phyloP scores from a whole-genome alignment of 768 basidiomycete genomes.

The Rhodotorula paludigena region DNA sequence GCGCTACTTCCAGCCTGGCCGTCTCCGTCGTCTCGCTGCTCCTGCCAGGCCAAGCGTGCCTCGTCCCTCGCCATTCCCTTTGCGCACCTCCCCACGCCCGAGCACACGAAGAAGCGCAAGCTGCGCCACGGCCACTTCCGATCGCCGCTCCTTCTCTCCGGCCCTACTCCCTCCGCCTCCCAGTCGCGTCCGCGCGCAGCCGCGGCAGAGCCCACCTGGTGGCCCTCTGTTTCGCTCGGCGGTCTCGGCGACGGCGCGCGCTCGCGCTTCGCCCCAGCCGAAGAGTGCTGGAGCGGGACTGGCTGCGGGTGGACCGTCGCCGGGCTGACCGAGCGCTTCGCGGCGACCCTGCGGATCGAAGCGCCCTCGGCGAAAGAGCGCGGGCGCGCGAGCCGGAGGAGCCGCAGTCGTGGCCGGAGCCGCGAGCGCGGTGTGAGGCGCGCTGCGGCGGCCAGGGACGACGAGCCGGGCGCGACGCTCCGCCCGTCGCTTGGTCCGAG shows the following conservation, averaged over 20 bases:
- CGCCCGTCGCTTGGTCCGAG: neutral
- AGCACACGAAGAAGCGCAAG: slow-evolving; percentile 21
- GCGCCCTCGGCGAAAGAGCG: neutral
- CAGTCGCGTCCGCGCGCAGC: no score
- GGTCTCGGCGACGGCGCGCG: no score
- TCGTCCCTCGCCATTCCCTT: neutral
- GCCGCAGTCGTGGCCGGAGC: neutral
- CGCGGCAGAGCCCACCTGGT: no score
- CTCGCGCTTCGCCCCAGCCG: no score
- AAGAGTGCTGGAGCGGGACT: no score
- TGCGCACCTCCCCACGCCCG: neutral
- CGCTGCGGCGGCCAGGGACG: neutral
- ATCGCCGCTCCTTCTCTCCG: slow-evolving; percentile 3
- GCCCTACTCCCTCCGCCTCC: neutral
- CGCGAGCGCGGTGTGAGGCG: neutral
- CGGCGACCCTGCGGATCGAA: no score
- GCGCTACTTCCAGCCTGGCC: neutral
- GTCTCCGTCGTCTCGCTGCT: neutral
- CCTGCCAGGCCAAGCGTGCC: neutral
- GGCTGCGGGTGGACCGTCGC: no score
- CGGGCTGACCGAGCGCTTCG: no score
- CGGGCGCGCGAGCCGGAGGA: neutral
- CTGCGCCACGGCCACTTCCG: slow-evolving; percentile 11
- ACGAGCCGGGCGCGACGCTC: neutral
- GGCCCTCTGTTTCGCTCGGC: no score